A percentile compares a stretch with the other conserved stretches of the same genome.
Evolutionary conservation across 1,139 yeast genomes (phyloP).

Genomic region (Scheffersomyces titani): DNA sequence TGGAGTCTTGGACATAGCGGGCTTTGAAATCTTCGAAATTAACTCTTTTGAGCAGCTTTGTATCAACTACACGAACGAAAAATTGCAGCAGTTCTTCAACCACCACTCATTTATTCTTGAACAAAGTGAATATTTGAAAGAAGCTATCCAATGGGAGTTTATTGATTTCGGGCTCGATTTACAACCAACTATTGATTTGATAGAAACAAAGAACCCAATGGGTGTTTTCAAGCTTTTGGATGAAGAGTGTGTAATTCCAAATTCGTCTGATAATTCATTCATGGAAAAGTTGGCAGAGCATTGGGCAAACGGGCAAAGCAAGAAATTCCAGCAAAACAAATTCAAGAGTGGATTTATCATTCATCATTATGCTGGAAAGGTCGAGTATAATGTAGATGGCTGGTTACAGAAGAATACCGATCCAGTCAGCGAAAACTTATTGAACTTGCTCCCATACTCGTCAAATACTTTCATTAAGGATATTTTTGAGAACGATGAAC

Average conservation of each 20-base stretch:
- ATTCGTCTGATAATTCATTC: constrained; percentile 79
- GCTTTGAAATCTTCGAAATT: constrained; percentile 89
- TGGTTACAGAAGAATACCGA: constrained; percentile 97
- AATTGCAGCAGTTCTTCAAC: constrained; percentile 93
- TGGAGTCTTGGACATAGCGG: constrained; percentile 96
- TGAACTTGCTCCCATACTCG: constrained; percentile 59
- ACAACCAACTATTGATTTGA: constrained; percentile 91
- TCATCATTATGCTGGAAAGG: constrained; percentile 94
- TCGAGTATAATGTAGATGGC: constrained; percentile 86
- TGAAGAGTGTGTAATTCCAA: constrained; percentile 95
- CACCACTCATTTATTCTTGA: constrained; percentile 97
- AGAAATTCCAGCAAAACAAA: constrained; percentile 72
- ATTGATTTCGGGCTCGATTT: constrained; percentile 96
- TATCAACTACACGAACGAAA: constrained; percentile 95
- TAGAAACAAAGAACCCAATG: constrained; percentile 75
- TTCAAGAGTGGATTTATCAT: constrained; percentile 71
- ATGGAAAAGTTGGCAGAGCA: constrained; percentile 73
- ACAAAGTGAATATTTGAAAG: constrained; percentile 92
- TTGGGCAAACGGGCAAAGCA: constrained; percentile 58
- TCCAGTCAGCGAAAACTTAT: constrained; percentile 80
- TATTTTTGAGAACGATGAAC: constrained; percentile 27
- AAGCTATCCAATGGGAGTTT: constrained; percentile 94
- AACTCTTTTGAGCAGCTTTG: constrained; percentile 97
- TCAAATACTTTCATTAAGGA: constrained; percentile 47
- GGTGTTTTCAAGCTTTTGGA: constrained; percentile 89